Conservation (phyloP, 1,139 yeast species). For the Suhomyces ambrosiae region DNA sequence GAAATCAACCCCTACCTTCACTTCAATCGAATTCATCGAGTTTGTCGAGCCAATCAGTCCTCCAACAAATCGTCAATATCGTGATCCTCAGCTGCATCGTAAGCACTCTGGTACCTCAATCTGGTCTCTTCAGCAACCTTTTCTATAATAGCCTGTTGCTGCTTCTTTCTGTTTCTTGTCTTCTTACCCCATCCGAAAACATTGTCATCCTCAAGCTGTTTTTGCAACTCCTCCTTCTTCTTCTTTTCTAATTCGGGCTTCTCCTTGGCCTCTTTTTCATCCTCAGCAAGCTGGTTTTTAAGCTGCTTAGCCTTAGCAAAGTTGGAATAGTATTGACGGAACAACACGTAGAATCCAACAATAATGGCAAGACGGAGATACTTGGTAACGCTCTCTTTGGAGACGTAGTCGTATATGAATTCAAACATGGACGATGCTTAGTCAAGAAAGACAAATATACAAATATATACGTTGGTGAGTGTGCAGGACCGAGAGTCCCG, state of each 20-base stretch:
- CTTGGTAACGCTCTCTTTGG: constrained; percentile 36
- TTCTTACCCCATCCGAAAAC: constrained; percentile 80
- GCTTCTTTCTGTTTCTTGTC: constrained; percentile 59
- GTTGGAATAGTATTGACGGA: constrained; percentile 40
- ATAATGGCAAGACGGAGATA: constrained; percentile 41
- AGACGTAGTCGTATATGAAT: constrained; percentile 40
- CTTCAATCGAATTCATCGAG: too few relatives aligned
- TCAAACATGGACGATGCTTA: constrained; percentile 27
- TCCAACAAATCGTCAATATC: constrained; percentile 69
- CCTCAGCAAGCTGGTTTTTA: constrained; percentile 50
- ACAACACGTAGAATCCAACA: constrained; percentile 39
- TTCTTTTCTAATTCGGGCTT: constrained; percentile 35
- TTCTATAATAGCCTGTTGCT: constrained; percentile 56
- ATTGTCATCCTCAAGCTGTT: constrained; percentile 42
- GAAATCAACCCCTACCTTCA: too few relatives aligned
- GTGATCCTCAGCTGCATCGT: constrained; percentile 61
- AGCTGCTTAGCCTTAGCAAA: constrained; percentile 56
- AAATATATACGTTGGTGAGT: too few relatives aligned
- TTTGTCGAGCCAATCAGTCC: constrained; percentile 43
- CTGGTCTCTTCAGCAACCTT: constrained; percentile 47
- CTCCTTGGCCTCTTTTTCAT: constrained; percentile 45
- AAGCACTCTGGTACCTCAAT: constrained; percentile 45
- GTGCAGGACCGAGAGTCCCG: constrained; percentile 10
- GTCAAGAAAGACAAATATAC: not conserved
- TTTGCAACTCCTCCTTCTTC: constrained; percentile 31